These are phyloP conservation scores for Climacium dendroides DNA, from an alignment of 225 moss, liverwort and hornwort species.

Conservation along the genomic window DNA sequence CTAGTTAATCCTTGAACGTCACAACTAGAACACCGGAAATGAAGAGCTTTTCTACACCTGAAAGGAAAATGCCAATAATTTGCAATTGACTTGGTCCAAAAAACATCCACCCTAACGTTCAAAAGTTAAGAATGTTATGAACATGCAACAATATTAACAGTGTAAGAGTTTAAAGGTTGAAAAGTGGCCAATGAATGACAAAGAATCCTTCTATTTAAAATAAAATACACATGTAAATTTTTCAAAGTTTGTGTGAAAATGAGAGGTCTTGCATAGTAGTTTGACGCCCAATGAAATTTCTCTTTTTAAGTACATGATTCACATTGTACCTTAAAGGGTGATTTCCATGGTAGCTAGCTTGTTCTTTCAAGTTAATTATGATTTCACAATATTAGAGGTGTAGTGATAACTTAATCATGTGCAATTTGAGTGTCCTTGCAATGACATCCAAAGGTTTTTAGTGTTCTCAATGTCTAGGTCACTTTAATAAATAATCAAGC, in stretches of 20 bases:
- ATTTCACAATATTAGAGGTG: neutral
- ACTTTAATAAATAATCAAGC: neutral
- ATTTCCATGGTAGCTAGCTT: no score
- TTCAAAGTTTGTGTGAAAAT: neutral
- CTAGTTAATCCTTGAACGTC: no score
- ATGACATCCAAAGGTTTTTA: rapidly evolving
- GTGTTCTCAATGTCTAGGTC: neutral
- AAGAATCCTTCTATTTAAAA: neutral
- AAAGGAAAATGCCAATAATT: no score
- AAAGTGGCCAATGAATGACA: neutral
- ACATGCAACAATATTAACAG: no score
- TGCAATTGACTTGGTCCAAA: no score
- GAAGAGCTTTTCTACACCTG: no score
- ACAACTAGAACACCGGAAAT: no score
- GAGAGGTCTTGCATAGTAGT: neutral
- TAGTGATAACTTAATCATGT: neutral
- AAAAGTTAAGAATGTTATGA: neutral
- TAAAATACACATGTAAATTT: neutral
- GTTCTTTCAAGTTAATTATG: no score
- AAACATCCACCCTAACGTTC: no score
- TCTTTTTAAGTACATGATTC: neutral
- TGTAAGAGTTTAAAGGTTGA: no score
- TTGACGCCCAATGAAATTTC: neutral
- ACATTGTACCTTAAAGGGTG: no score
- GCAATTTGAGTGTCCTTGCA: neutral